phyloP scores from a whole-genome alignment of 805 yeast genomes.

The Myxozyma nipponensis region DNA sequence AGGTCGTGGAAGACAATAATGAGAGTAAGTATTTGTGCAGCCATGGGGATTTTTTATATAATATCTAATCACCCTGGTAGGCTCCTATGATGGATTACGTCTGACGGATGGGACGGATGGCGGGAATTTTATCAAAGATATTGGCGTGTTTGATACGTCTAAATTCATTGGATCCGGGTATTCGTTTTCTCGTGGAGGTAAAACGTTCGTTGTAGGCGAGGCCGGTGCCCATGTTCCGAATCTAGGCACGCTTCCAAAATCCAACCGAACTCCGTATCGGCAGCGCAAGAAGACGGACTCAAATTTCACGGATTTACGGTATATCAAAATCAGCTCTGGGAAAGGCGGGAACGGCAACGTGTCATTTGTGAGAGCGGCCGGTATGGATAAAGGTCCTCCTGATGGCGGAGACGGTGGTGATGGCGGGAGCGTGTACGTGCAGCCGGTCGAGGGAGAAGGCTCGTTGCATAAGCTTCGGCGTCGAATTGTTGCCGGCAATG shows the following conservation, averaged over 20 bases:
- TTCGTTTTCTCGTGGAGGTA: neutral
- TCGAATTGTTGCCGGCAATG: constrained; percentile 67
- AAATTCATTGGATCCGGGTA: neutral
- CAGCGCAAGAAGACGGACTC: constrained; percentile 17
- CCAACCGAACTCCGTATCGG: constrained; percentile 1
- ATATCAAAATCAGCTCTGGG: constrained; percentile 69
- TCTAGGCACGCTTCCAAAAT: neutral
- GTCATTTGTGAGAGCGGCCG: constrained; percentile 83
- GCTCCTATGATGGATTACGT: no score
- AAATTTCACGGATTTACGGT: constrained; percentile 58
- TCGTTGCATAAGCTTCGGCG: constrained; percentile 68
- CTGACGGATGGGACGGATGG: no score
- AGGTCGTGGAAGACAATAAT: neutral
- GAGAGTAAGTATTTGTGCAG: no score
- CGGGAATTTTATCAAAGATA: neutral
- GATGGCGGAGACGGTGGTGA: constrained; percentile 99
- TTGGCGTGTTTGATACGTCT: neutral
- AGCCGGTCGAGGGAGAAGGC: constrained; percentile 67
- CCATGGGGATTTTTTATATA: neutral
- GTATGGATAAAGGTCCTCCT: constrained; percentile 84
- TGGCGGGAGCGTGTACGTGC: constrained; percentile 84
- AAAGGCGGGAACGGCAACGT: constrained; percentile 85
- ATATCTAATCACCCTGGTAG: no score
- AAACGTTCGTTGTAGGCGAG: neutral
- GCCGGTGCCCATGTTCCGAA: neutral